Base-by-base conservation (phyloP, 2,329 filamentous ascomycete genomes). In the Neobulgaria alba region DNA sequence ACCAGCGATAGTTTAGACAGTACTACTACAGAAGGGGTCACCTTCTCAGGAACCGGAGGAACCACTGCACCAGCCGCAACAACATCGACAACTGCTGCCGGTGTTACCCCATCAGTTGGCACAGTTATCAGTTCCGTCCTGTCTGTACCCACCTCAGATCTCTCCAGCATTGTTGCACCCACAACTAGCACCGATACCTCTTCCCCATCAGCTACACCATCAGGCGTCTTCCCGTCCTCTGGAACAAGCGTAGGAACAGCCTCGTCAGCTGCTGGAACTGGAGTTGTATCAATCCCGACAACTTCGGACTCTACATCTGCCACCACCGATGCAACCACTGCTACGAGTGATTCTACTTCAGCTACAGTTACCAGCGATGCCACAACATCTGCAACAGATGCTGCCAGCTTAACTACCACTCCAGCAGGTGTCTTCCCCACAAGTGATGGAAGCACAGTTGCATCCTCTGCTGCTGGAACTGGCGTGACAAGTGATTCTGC, bases 41-140 rank as follows among this genome's bases (percentile, higher is more conserved):
- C 38, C 16, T 40, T 44, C 10, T 42, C 46, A 17, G 38, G 46
- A 29, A 48, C 41, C 31, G 39, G 43, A 20, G 48, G 45, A 26
- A 38, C 33, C 9, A 39, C 48, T 33, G 23, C 42, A 15, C 29
- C 35, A 16, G 29, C 40, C n/a, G 30, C 33, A n/a, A 35, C 4
- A 8, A 35, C 16, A 5, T 18, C 16, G 3, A 33, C 33, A 7
- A 12, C 33, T 2, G 17, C 19, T 5, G 19, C 17, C 5, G n/a
- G n/a, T 19, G 33, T 9, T 18, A 16, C 33, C n/a, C 4, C 61
- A 84, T 26, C 23, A 12, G 12, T 12, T 12, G 23, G 7, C 23
- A 12, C 7, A 7, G 7, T 12, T 26, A 7, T 26, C 7, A 26
- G 7, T 12, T 26, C 23, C 7, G 12, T 26, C 12, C 12, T 26